These are phyloP conservation scores for Juglanconis juglandina DNA, from an alignment of 2,329 filamentous ascomycete genomes.

Conservation along the genomic window DNA sequence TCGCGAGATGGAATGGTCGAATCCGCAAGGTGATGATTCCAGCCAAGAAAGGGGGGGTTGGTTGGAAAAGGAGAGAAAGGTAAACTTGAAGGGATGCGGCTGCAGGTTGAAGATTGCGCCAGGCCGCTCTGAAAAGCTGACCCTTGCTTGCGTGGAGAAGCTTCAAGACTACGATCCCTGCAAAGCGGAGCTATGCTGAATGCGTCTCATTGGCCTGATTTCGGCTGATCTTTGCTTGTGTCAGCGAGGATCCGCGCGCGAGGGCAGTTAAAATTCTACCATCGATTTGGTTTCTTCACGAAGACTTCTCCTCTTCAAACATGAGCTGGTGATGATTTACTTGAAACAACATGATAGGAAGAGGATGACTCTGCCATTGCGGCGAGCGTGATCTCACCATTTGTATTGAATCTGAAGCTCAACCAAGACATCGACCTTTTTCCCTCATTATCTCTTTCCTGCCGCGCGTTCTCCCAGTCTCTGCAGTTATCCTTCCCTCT, in stretches of 20 bases:
- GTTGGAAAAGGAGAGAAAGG: slow-evolving; percentile 3
- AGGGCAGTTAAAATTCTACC: slow-evolving; percentile 15
- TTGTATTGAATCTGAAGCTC: slow-evolving; percentile 55
- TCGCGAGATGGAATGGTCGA: neutral
- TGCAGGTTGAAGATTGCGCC: slow-evolving; percentile 4
- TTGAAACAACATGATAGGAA: slow-evolving; percentile 62
- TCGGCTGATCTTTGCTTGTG: neutral
- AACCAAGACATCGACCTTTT: neutral
- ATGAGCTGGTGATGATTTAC: slow-evolving; percentile 61
- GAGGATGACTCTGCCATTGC: slow-evolving; percentile 55
- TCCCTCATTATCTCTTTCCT: neutral
- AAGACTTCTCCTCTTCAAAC: slow-evolving; percentile 26
- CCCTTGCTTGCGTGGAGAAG: neutral
- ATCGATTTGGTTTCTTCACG: neutral
- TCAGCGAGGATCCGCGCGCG: neutral
- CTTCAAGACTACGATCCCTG: no score
- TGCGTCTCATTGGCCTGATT: neutral
- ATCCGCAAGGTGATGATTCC: neutral
- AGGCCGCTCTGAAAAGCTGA: neutral
- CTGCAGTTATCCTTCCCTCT: neutral
- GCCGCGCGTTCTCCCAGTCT: neutral
- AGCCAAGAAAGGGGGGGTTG: slow-evolving; percentile 1
- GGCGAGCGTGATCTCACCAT: slow-evolving; percentile 60
- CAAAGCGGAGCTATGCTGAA: neutral
- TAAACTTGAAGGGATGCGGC: slow-evolving; percentile 5